Base-by-base conservation (phyloP, 768 basidiomycete species). In the Calocybe cyanea region DNA sequence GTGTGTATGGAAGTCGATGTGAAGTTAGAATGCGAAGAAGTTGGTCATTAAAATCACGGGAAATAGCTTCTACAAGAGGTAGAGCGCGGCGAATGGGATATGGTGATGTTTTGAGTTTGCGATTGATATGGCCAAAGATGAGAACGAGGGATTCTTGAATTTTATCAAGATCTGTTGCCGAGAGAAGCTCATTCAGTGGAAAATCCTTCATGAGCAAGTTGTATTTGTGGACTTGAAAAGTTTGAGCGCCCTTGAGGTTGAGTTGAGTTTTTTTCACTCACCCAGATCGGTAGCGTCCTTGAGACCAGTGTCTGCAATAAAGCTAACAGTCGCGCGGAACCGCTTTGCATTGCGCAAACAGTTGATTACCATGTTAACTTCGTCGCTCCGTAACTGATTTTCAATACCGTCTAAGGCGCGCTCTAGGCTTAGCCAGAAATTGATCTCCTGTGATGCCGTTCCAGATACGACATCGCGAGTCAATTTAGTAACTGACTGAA, bases 191-290 rank as follows among this genome's bases (percentile, higher is more conserved):
- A 62, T 99, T 96, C 21, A 99, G 74, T 0, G 96, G 96, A 57
- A 98, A 98, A 60, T 99, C 96, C 67, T 95, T 96, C 96, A 99
- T 98, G 46, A 98, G 76, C 51, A 90, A 85, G 59, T 99, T 98
- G 72, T 97, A 95, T 64, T 96, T 97, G 73, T 94, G 92, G 9
- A 97, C 95, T 91, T 54, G 3, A 17, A 41, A 47, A 18, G 38
- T 46, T 13, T 45, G 11, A 41, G 41, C 24, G 13, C 38, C 15
- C 33, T 24, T n/a, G 7, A 32, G 11, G 10, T 14, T 47, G 21
- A 6, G 39, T 40, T n/a, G n/a, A n/a, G 25, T 33, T 11, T 1
- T 23, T 7, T 31, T 20, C 11, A 66, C 84, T 57, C 50, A 87
- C 88, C 90, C 2, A 83, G 71, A 57, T 97, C 93, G 36, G 86